Base-by-base conservation (phyloP, 331 rosid species). In the Pyrus hybrid region DNA sequence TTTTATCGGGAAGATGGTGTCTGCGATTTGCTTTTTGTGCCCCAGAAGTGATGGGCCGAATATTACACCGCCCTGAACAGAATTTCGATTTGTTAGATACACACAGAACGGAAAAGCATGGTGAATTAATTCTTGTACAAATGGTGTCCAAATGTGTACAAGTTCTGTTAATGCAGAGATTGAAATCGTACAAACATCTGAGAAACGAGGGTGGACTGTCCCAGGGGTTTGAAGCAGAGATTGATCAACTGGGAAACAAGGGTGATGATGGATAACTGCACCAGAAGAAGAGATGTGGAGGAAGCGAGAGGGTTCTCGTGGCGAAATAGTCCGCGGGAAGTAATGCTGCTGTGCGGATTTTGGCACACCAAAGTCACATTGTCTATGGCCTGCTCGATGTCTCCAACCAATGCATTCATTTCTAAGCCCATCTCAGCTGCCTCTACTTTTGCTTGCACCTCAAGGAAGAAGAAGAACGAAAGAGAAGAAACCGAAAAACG, bases 1-100 rank as follows among this genome's bases (percentile, higher is more conserved):
- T 76, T 75, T 83, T 5, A 29, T 1, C 0, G 97, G 97, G 85
- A 89, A 89, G 37, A 91, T 66, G 18, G 2, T 0, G 1, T 16
- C 2, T 0, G 81, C 18, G 32, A 89, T 2, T 49, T 8, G 2
- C 66, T 54, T 69, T 18, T 32, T 1, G 29, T 79, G 70, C 68
- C 93, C 91, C 41, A 90, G 72, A 67, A 72, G 13, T 41, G 96
- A 88, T 58, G 97, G 97, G 1, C 96, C 97, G 72, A 92, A 82
- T 51, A 90, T 0, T 69, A 88, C 17, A 77, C 97, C 96, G 4
- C 89, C 83, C 93, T 89, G 82, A 58, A 71, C 71, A 8, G 20
- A 37, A 37, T 67, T 67, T 33, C 21, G 2, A 35, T 17, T 32
- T 37, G 56, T 76, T 33, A 76, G 47, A 57, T 76, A 22, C 28